Percentiles rank a stretch among this genome's conserved stretches.
Evolutionary conservation across 2,329 filamentous ascomycete species (phyloP).

Genomic region (Cladophialophora bantiana): DNA sequence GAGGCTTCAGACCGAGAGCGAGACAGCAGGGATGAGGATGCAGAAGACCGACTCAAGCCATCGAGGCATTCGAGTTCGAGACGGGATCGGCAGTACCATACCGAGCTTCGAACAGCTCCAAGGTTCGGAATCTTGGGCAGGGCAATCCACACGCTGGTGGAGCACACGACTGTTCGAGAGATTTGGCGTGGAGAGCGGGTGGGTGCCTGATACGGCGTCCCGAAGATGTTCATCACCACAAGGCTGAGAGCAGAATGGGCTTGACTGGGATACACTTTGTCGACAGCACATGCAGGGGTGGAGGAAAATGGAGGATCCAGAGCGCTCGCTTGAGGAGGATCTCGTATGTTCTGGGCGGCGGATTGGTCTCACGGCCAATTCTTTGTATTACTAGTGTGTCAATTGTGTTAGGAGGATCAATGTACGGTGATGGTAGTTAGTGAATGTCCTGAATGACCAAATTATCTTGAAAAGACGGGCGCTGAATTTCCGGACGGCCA

Average conservation of each 20-base stretch:
- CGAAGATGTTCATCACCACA: background rate
- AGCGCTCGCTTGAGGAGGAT: constrained; percentile 17
- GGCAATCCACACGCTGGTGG: constrained; percentile 25
- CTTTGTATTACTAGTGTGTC: constrained; percentile 23
- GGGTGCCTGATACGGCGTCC: constrained; percentile 22
- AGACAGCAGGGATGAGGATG: constrained; percentile 12
- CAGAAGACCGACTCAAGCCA: constrained; percentile 16
- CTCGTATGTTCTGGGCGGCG: constrained; percentile 26
- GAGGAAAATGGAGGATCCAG: constrained; percentile 7
- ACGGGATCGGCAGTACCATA: constrained; percentile 22
- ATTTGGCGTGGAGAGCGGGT: constrained; percentile 29
- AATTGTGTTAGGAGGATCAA: constrained; percentile 5
- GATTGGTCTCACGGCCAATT: constrained; percentile 21
- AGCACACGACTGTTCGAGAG: constrained; percentile 25
- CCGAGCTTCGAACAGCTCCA: constrained; percentile 14
- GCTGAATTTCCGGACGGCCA: constrained; percentile 2
- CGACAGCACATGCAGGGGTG: constrained; percentile 9
- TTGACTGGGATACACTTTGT: constrained; percentile 8
- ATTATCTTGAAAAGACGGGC: background rate
- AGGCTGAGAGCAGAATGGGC: background rate
- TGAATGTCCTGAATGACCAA: constrained; percentile 4
- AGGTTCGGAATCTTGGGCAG: constrained; percentile 27
- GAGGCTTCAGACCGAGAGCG: constrained; percentile 11
- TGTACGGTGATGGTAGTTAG: constrained; percentile 7
- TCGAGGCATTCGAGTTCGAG: constrained; percentile 27